These are phyloP conservation scores for Brassica cretica DNA, from an alignment of 345 rosid genomes.

Conservation along the genomic window DNA sequence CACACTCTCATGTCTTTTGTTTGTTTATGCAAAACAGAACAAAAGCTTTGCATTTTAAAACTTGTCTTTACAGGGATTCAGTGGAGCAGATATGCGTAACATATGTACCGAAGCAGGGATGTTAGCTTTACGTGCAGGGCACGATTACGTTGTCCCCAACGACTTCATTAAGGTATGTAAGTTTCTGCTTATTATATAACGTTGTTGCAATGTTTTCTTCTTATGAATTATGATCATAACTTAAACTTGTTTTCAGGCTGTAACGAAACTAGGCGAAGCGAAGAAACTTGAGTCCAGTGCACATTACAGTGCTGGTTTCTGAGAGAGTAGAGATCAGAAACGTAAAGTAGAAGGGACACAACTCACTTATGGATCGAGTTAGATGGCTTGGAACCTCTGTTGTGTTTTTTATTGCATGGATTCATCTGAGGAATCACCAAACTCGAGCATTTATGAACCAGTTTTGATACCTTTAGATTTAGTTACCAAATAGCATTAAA, in stretches of 20 bases:
- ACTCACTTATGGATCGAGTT: background rate
- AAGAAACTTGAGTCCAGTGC: slow-evolving; percentile 92
- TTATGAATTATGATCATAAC: background rate
- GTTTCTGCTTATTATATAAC: background rate
- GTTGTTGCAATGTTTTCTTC: background rate
- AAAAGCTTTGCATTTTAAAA: background rate
- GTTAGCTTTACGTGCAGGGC: slow-evolving; percentile 75
- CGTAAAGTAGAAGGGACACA: background rate
- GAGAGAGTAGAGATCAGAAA: slow-evolving; percentile 45
- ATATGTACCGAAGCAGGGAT: slow-evolving; percentile 92
- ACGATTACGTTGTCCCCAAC: slow-evolving; percentile 74
- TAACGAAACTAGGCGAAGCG: slow-evolving; percentile 61
- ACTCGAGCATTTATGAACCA: too few relatives aligned
- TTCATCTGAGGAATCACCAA: slow-evolving; percentile 45
- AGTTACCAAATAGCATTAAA: too few relatives aligned
- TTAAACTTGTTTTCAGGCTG: slow-evolving; percentile 62
- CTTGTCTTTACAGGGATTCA: slow-evolving; percentile 58
- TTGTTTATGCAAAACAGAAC: slow-evolving; percentile 3
- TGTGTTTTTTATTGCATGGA: slow-evolving; percentile 38
- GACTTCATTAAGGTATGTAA: slow-evolving; percentile 60
- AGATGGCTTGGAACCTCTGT: background rate
- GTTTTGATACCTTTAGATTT: too few relatives aligned
- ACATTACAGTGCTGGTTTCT: slow-evolving; percentile 68
- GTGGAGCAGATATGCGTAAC: slow-evolving; percentile 86
- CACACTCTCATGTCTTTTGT: slow-evolving; percentile 17